Base-by-base conservation (phyloP, 2,329 filamentous ascomycete genomes). In the Claviceps sp. region DNA sequence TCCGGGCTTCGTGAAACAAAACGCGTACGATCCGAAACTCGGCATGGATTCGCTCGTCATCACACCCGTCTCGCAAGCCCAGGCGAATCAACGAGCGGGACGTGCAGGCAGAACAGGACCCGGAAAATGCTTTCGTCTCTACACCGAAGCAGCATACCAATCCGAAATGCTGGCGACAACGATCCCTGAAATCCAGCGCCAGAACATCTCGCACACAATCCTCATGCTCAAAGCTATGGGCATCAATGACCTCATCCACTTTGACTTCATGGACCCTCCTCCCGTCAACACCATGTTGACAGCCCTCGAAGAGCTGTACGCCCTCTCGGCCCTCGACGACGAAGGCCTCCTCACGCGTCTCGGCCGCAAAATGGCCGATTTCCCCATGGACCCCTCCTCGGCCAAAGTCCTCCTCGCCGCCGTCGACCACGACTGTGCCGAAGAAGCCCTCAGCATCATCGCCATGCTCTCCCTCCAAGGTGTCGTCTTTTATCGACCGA, bases 141-240 rank as follows among this genome's bases (percentile, higher is more conserved):
- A 97, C 61, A 98, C 93, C 0, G 93, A 98, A 70, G 83, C 88
- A 2, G 93, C 93, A 0, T 98, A 89, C 65, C 88, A 97, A 64
- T 90, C 87, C 0, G 94, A 98, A 68, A 96, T 98, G 90, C 71
- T 97, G 54, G 91, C 93, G 0, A 96, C 90, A 0, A 90, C 89
- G 0, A 94, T 97, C 34, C 93, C 93, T 1, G 93, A 97, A 61
- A 98, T 98, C 50, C 93, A 98, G 64, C 79, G 93, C 1, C 88
- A 96, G 65, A 98, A 98, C 61, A 65, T 98, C 50, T 86, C 88
- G 0, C 84, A 86, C 59, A 96, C 91, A 0, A 97, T 98, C 66
- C 77, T 98, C 47, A 95, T 96, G 86, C 78, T 98, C 49, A 98
- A 98, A 66, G 93, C 93, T 0, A 97, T 98, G 89, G 93, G 94